Evolutionary conservation across 164 flowering plant genomes (phyloP), one percentile per base, ranked within the genome.

Genomic region (Brasenia schreberi): DNA sequence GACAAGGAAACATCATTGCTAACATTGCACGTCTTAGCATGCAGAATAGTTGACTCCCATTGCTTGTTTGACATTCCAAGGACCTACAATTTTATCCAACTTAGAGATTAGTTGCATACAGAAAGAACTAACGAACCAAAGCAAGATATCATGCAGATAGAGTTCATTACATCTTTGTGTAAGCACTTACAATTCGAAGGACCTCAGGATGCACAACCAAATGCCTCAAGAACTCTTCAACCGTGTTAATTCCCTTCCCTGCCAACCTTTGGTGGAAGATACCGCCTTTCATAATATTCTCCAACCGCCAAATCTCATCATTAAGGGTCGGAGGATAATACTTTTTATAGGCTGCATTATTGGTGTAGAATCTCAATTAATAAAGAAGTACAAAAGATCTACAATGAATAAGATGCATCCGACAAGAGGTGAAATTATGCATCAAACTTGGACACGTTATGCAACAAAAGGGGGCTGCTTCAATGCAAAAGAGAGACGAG

Each of bases 271-370:
- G 74, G 71, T 90, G 93, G 69, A 88, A 87, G 17, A 81, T 83
- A 19, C 98, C 98, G 9, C 83, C 89, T 74, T 88, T 92, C 16
- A 87, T 87, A 5, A 90, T 90, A 77, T 79, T 90, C 74, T 85
- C 90, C 6, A 92, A 77, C 7, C 96, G 84, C 98, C 96, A 92
- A 4, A 92, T 89, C 16, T 89, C 89, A 60, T 92, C 98, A 0
- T 72, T 73, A 18, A 88, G 69, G 60, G 58, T 70, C 7, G 98
- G 98, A 27, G 95, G 96, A 39, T 87, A 74, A 69, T 90, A 95
- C 75, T 92, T 92, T 78, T 77, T 83, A 80, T 92, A 92, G 74
- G 79, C 98, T 92, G 81, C 12, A 67, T 5, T 49, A 9, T 33
- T 33, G 39, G 39, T 33, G 39, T 33, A 33, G 39, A 33, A 33